These are phyloP conservation scores for Termitomyces sp. DNA, from an alignment of 768 basidiomycete species.

Conservation along the genomic window DNA sequence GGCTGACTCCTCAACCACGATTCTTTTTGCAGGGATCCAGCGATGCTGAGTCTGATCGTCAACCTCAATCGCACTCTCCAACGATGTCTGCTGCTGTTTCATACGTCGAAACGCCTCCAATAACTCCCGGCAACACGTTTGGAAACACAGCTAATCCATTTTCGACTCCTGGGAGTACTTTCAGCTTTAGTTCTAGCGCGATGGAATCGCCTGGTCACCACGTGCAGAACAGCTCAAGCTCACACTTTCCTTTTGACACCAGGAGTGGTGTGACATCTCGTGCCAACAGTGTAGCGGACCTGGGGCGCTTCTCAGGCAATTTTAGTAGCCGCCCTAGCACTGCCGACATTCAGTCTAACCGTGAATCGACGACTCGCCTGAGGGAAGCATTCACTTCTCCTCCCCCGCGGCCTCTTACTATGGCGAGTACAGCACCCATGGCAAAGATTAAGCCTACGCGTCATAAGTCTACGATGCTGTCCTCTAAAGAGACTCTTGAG, in stretches of 20 bases:
- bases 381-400: slow-evolving; percentile 61
- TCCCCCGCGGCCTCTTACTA: slow-evolving; percentile 53
- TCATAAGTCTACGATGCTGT: slow-evolving; percentile 50
- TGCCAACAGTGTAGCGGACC: slow-evolving; percentile 39
- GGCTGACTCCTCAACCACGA: slow-evolving; percentile 29
- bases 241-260: slow-evolving; percentile 33
- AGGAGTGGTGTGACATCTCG: slow-evolving; percentile 35
- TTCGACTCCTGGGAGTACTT: slow-evolving; percentile 49
- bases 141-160: slow-evolving; percentile 41
- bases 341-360: slow-evolving; percentile 27
- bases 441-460: slow-evolving; percentile 41
- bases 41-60: slow-evolving; percentile 28
- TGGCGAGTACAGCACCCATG: slow-evolving; percentile 46
- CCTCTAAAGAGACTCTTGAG: slow-evolving; percentile 27
- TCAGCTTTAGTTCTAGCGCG: slow-evolving; percentile 36
- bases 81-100: slow-evolving; percentile 30
- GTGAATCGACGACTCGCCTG: slow-evolving; percentile 36
- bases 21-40: slow-evolving; percentile 26
- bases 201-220: slow-evolving; percentile 26
- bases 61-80: slow-evolving; percentile 29
- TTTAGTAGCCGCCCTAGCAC: slow-evolving; percentile 33
- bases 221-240: slow-evolving; percentile 14
- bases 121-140: slow-evolving; percentile 40
- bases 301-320: slow-evolving; percentile 37
- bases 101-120: slow-evolving; percentile 34